Conservation (phyloP, 441 rosid genomes). For the Biscutella auriculata region DNA sequence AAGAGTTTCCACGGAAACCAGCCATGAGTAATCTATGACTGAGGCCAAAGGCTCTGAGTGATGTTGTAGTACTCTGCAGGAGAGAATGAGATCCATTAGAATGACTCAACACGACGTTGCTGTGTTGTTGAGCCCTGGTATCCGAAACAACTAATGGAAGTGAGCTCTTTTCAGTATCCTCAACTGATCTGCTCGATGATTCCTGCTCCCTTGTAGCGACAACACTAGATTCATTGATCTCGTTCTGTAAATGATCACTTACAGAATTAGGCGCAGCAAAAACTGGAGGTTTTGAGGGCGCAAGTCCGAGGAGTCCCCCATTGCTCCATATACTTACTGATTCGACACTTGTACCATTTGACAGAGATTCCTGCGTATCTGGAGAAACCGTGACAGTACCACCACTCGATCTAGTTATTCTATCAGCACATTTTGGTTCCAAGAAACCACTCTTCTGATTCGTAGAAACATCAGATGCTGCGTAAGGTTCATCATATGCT, state of each 20-base stretch:
- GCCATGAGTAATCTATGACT: slow-evolving; percentile 58
- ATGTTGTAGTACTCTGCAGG: slow-evolving; percentile 31
- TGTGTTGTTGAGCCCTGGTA: slow-evolving; percentile 13
- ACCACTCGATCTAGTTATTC: slow-evolving; percentile 13
- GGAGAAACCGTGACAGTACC: neutral
- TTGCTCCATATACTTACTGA: slow-evolving; percentile 79
- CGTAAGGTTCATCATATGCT: slow-evolving; percentile 14
- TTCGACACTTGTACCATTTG: slow-evolving; percentile 25
- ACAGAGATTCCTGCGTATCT: slow-evolving; percentile 28
- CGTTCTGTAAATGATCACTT: slow-evolving; percentile 19
- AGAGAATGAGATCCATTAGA: too few species aligned
- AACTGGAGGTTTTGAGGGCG: slow-evolving; percentile 88
- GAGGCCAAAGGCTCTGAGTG: slow-evolving; percentile 45
- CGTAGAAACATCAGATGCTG: slow-evolving; percentile 17
- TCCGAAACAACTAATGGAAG: slow-evolving; percentile 19
- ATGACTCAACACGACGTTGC: slow-evolving; percentile 3
- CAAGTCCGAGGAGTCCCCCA: slow-evolving; percentile 82
- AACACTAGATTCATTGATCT: slow-evolving; percentile 6
- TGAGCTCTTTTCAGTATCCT: slow-evolving; percentile 24
- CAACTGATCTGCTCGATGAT: slow-evolving; percentile 18
- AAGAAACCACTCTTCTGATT: slow-evolving; percentile 13
- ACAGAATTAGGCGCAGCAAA: slow-evolving; percentile 40
- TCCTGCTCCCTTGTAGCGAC: slow-evolving; percentile 9
- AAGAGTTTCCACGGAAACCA: slow-evolving; percentile 52
- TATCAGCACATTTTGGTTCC: slow-evolving; percentile 16